Evolutionary conservation across 1,284 basidiomycete genomes (phyloP).

Genomic region (Cerioporus squamosus): DNA sequence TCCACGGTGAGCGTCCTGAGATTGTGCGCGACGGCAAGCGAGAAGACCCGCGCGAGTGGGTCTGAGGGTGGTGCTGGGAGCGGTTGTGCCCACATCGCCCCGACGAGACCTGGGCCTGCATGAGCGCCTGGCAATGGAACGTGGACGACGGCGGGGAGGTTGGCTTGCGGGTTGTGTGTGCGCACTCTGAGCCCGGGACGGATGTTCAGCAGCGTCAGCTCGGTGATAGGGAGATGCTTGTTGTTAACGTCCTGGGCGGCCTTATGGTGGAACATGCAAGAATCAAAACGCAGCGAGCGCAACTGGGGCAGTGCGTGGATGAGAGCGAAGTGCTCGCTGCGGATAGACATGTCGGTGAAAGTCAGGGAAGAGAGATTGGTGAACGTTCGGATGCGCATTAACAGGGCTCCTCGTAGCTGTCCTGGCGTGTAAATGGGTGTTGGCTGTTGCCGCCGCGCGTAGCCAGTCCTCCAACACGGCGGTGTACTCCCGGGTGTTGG

Average conservation of each 20-base stretch:
- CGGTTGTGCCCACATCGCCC: background rate
- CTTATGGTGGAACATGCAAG: slow-evolving; percentile 35
- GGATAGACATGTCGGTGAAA: slow-evolving; percentile 38
- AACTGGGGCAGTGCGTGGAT: slow-evolving; percentile 40
- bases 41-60: slow-evolving; percentile 27
- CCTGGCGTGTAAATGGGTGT: no score
- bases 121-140: background rate
- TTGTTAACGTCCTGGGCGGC: slow-evolving; percentile 28
- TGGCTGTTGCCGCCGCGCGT: no score
- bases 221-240: slow-evolving; percentile 40
- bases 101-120: background rate
- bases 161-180: no score
- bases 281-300: slow-evolving; percentile 39
- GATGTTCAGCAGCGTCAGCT: slow-evolving; percentile 38
- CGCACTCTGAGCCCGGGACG: slow-evolving; percentile 22
- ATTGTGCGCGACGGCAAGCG: slow-evolving; percentile 35
- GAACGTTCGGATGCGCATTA: slow-evolving; percentile 34
- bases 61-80: background rate
- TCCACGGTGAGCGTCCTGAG: slow-evolving; percentile 43
- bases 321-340: slow-evolving; percentile 35
- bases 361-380: slow-evolving; percentile 37
- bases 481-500: no score
- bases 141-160: background rate
- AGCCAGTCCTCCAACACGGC: slow-evolving; percentile 25
- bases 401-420: background rate